Evolutionary conservation across 2,329 filamentous ascomycete species (phyloP), one percentile per base, ranked within the genome.

Genomic region (Epichloe sibirici): DNA sequence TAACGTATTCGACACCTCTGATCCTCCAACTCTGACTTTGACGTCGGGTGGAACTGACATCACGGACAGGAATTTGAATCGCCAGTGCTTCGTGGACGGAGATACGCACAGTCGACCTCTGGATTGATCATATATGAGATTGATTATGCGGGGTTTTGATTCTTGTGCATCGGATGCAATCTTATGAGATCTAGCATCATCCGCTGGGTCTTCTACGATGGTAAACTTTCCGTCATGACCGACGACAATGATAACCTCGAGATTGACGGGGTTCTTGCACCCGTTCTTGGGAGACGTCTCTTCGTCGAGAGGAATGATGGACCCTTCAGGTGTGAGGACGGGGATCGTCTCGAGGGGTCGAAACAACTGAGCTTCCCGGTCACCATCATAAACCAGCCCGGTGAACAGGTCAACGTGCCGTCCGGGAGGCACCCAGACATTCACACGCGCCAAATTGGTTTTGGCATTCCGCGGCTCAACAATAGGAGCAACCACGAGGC

Each of bases 351-450:
- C 58, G 0, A 83, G 65, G 0, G 65, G 60, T 9, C 81, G 71
- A 57, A 76, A 73, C 51, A 83, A 62, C 39, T 63, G 69, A 13
- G 83, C 60, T 51, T 74, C 69, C 3, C 78, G 70, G 54, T 76
- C 71, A 2, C 77, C 78, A 55, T 80, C 75, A 59, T 83, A 84
- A 2, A 80, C 69, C 0, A 71, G 63, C 3, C 77, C 77, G 0
- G 72, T 76, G 61, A 82, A 78, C 49, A 82, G 72, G 61, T 83
- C 81, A 1, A 81, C 72, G 52, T 75, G 76, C 1, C 74, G 70
- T 4, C 70, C 66, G 0, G 71, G 71, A 7, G 81, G 80, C 0
- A 84, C 63, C 81, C 81, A 84, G 1, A 72, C 73, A 34, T 73
- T 71, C 0, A 73, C 72, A 6, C 65, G 65, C 1, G 70, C 76